A percentile compares a stretch with the other conserved stretches of the same genome.
Evolutionary conservation across 2,329 filamentous ascomycete species (phyloP).

Genomic region (Pseudopithomyces chartarum): DNA sequence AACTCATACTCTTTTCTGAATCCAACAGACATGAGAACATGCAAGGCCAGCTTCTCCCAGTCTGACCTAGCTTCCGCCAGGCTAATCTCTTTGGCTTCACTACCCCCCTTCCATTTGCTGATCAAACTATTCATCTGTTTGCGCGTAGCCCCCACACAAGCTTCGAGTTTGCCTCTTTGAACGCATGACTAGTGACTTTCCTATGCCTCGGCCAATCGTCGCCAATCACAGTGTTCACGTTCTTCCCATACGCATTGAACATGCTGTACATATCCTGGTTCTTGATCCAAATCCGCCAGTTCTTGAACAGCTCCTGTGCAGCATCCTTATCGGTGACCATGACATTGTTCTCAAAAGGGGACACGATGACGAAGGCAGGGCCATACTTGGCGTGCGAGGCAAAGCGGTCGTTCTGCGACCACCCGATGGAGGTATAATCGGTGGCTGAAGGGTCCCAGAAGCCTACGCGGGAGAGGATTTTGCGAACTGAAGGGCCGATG

Average conservation of each 20-base stretch:
- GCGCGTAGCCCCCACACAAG: neutral
- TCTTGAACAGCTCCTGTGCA: neutral
- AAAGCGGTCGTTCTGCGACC: neutral
- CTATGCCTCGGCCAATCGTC: neutral
- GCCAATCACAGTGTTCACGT: neutral
- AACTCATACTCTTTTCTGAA: constrained; percentile 1
- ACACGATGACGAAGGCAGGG: neutral
- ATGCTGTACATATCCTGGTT: neutral
- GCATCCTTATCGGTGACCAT: neutral
- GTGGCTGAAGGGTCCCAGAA: neutral
- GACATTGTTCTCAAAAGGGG: neutral
- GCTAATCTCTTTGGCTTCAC: neutral
- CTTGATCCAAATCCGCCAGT: neutral
- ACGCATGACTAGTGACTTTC: neutral
- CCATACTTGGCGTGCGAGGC: neutral
- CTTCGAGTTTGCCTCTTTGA: neutral
- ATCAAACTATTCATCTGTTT: neutral
- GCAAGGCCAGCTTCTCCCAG: neutral
- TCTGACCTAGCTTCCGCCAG: neutral
- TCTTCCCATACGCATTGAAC: neutral
- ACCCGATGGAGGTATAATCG: neutral
- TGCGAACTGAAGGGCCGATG: neutral
- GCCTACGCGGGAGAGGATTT: neutral
- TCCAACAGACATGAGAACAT: neutral
- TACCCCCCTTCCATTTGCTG: neutral